Base-by-base conservation (phyloP, 208 protist species). In the Angomonas ambiguus region DNA sequence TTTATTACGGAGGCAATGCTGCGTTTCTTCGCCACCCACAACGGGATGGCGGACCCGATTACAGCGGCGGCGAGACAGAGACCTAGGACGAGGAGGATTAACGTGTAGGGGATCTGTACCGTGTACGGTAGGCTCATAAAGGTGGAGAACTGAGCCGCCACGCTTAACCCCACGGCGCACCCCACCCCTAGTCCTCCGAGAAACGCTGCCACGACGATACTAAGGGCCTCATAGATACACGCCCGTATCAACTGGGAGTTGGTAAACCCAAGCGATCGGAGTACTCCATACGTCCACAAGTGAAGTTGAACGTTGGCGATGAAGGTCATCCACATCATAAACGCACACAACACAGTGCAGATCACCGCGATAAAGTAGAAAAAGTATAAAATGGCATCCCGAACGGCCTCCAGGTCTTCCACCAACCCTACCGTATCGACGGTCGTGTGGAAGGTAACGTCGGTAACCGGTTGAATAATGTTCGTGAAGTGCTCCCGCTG, bases 301-400 rank as follows among this genome's bases (percentile, higher is more conserved):
- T 98, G 97, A 35, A 98, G 88, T 59, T 85, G 81, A 49, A 99
- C 95, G 62, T 98, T 99, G 0, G 94, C 73, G 30, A 87, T 88
- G 77, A 99, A 99, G 0, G 93, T 97, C 10, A 98, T 69, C 91
- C 93, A 98, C 55, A 98, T 77, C 69, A 98, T 92, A 71, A 98
- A 97, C 61, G 97, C 96, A 61, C 93, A 97, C 2, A 99, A 65
- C 3, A 91, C 71, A 16, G 97, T 79, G 48, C 91, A 87, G 10
- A 98, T 82, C 25, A 82, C 66, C 8, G 95, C 71, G 49, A 95
- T 97, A 49, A 97, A 84, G 71, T 97, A 94, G 75, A 98, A 98
- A 69, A 99, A 98, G 42, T 82, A 70, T 71, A 97, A 82, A 30
- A 98, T 80, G 4, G 96, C 69, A 6, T 85, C 65, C 11, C 69